phyloP scores from a whole-genome alignment of 139 green algal genomes.

The Closterium sp. region DNA sequence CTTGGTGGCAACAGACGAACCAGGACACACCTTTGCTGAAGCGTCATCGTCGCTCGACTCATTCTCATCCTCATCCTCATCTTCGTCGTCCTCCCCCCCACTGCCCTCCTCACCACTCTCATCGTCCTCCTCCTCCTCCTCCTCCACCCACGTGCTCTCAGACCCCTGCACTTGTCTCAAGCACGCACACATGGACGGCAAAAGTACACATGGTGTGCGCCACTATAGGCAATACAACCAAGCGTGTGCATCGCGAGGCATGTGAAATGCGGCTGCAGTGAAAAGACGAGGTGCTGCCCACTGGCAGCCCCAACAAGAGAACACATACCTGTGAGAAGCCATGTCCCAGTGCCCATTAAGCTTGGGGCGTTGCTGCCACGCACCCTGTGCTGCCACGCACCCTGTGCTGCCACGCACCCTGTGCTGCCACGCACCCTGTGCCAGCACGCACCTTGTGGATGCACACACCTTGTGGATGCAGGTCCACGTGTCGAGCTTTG shows the following conservation, averaged over 20 bases:
- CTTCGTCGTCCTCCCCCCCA: conserved; percentile 17
- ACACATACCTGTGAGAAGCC: too few relatives aligned
- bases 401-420: too few relatives aligned
- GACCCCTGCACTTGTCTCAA: conserved; percentile 10
- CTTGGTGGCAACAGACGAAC: background rate
- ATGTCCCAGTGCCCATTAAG: background rate
- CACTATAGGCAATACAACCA: background rate
- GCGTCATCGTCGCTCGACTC: conserved; percentile 3
- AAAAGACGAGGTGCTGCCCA: too few relatives aligned
- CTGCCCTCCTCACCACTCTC: conserved; percentile 46
- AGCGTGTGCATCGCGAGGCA: too few relatives aligned
- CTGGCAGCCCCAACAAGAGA: too few relatives aligned
- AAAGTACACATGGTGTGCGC: background rate
- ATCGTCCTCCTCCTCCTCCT: conserved; percentile 49
- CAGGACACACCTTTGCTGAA: background rate
- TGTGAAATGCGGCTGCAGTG: too few relatives aligned
- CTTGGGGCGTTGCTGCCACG: background rate
- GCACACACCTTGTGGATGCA: conserved; percentile 37
- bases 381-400: too few relatives aligned
- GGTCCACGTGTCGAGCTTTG: conserved; percentile 42
- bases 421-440: too few relatives aligned
- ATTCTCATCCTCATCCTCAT: conserved; percentile 30
- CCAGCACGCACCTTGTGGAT: too few relatives aligned
- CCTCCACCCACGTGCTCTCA: conserved; percentile 41
- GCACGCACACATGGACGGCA: background rate